Evolutionary conservation across 2,329 filamentous ascomycete genomes (phyloP).

Genomic region (Chaetomium sp.): DNA sequence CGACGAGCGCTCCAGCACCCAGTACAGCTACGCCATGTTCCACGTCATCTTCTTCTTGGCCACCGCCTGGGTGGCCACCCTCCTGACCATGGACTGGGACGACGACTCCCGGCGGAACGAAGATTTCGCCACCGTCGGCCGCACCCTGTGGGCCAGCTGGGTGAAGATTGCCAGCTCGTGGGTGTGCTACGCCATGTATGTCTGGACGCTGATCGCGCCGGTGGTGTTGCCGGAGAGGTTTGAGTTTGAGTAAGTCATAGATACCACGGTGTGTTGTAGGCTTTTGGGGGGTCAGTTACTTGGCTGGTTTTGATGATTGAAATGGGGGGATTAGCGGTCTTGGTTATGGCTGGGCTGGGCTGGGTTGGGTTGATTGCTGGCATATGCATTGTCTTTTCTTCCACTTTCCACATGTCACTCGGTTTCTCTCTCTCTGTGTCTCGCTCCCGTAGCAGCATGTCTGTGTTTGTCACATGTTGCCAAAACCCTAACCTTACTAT

Average conservation of each 20-base stretch:
- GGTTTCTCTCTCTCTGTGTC: no score
- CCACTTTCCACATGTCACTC: no score
- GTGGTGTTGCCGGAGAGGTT: conserved; percentile 85
- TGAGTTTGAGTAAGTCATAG: conserved; percentile 52
- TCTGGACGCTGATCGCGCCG: conserved; percentile 89
- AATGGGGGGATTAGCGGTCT: no score
- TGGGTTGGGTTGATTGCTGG: no score
- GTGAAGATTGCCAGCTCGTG: conserved; percentile 98
- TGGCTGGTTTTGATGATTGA: background rate
- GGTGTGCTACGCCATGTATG: conserved; percentile 93
- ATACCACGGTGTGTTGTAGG: background rate
- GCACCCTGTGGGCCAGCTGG: conserved; percentile 98
- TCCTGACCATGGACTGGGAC: conserved; percentile 76
- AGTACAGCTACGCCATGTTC: conserved; percentile 96
- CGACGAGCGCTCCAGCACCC: conserved; percentile 84
- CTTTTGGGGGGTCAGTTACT: background rate
- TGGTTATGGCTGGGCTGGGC: no score
- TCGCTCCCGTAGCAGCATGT: background rate
- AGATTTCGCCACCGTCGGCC: conserved; percentile 88
- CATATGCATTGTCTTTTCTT: no score
- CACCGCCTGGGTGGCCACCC: conserved; percentile 91
- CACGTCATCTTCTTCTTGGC: conserved; percentile 97
- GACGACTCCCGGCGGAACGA: conserved; percentile 57
- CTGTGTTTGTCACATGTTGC: background rate
- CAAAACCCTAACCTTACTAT: background rate